Evolutionary conservation across 768 basidiomycete genomes (phyloP), one percentile per base, ranked within the genome.

Genomic region (Pleurotus salmoneostramineus): DNA sequence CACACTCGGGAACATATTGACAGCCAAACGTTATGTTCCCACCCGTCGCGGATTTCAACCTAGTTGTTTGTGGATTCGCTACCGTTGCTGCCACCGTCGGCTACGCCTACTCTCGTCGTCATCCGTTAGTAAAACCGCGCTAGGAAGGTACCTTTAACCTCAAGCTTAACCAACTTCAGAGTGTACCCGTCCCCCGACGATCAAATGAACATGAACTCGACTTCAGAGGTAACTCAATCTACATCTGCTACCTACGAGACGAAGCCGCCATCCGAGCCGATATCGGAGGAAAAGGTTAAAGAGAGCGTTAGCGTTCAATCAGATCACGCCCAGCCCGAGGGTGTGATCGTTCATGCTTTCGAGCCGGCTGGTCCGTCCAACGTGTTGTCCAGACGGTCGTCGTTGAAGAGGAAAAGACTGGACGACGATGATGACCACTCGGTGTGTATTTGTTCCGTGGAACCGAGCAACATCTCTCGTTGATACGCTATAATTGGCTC

Each of bases 11-110:
- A 14, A 34, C 36, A 15, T 27, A 34, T 32, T 42, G 15, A 45
- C 17, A 45, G 10, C 15, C 37, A 27, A 31, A 27, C 21, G 21
- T 27, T 40, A 84, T 82, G 79, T 68, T 83, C 60, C 79, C 81
- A 51, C 52, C 52, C 10, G 73, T 78, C 12, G 71, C 71, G 54
- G 83, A 84, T 60, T 73, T 83, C 65, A 83, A 79, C 68, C 73
- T 82, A 58, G 77, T 83, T 32, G 76, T 83, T 56, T 80, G 77
- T 52, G 80, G 83, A 60, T 72, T 85, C 57, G 83, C 83, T 33
- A 83, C 83, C 12, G 77, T 84, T 61, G 83, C 83, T 56, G 83
- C 83, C 6, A 81, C 80, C 11, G 76, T 84, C 27, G 81, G 83
- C 50, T 85, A 84, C 61, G 80, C 82, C 3, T 83, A 75, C 60